Percentiles rank a stretch among this genome's conserved stretches.
Evolutionary conservation across 2,329 filamentous ascomycete species (phyloP).

Genomic region (Nothopassalora personata): DNA sequence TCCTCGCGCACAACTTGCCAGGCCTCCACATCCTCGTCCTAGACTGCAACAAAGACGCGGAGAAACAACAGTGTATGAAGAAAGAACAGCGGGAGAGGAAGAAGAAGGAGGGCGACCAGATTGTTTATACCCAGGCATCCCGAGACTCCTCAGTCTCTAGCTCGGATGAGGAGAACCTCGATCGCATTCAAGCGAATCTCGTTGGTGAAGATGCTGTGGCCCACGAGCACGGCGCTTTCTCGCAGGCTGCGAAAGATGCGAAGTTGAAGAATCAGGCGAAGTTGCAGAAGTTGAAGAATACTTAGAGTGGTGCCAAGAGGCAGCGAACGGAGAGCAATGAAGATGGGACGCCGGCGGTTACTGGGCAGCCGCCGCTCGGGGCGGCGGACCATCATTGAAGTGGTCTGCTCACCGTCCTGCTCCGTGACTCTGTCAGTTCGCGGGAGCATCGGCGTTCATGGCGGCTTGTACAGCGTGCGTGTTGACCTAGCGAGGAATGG

Average conservation of each 20-base stretch:
- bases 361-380: neutral
- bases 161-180: slow-evolving; percentile 55
- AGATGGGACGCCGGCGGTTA: neutral
- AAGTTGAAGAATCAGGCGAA: slow-evolving; percentile 22
- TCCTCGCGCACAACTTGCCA: slow-evolving; percentile 67
- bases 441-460: no score
- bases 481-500: no score
- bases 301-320: neutral
- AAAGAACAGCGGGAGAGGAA: slow-evolving; percentile 67
- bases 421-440: no score
- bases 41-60: slow-evolving; percentile 67
- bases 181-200: slow-evolving; percentile 32
- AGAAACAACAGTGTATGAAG: slow-evolving; percentile 70
- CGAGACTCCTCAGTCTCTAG: slow-evolving; percentile 46
- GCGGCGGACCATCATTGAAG: neutral
- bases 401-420: no score
- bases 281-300: slow-evolving; percentile 14
- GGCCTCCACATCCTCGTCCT: slow-evolving; percentile 69
- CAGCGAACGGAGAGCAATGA: neutral
- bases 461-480: no score
- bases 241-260: slow-evolving; percentile 20
- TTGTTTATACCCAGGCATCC: slow-evolving; percentile 52
- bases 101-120: slow-evolving; percentile 53
- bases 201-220: slow-evolving; percentile 12
- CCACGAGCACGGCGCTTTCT: slow-evolving; percentile 16